Base-by-base conservation (phyloP, 2,329 filamentous ascomycete species). In the Hirsutella thompsonii region DNA sequence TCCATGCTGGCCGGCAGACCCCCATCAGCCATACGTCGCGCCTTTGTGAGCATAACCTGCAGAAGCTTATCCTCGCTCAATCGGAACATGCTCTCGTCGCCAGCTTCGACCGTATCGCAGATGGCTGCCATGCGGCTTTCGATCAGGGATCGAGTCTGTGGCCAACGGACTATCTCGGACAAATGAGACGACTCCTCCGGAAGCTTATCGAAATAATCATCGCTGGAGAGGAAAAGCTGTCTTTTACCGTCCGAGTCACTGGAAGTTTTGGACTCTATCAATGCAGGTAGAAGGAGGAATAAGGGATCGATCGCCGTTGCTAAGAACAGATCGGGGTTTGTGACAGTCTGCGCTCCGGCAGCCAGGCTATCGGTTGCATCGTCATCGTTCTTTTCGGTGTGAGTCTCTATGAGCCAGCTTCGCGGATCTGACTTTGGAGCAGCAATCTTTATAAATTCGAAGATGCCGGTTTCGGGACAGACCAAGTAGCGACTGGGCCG, bases 81-180 rank as follows among this genome's bases (percentile, higher is more conserved):
- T 11, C 87, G 77, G 59, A 83, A 94, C 84, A 95, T 87, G 41
- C 65, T 76, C 58, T 95, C 88, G 45, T 85, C 84, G 13, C 83
- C 85, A 1, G 83, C 84, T 28, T 92, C 82, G 10, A 93, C 82
- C 0, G 73, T 81, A 52, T 95, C 88, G 60, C 89, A 94, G 5
- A 92, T 69, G 1, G 66, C 69, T 2, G 67, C 70, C 64, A 94
- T 79, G 29, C 86, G 72, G 10, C 68, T 60, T 52, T 84, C 77
- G 1, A 93, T 57, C 26, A 70, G 62, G 2, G 48, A 57, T 45
- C 66, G 69, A 52, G 67, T 64, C 43, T 63, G 62, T 40, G 54
- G 58, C 55, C 64, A 68, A 35, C 62, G 57, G 37, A 85, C 49
- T 2, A 86, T 62, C 36, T 72, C 65, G 11, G 66, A 66, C 29